These are phyloP conservation scores for Mucor saturninus DNA, from an alignment of 371 early-diverging fungal genomes.

Conservation along the genomic window DNA sequence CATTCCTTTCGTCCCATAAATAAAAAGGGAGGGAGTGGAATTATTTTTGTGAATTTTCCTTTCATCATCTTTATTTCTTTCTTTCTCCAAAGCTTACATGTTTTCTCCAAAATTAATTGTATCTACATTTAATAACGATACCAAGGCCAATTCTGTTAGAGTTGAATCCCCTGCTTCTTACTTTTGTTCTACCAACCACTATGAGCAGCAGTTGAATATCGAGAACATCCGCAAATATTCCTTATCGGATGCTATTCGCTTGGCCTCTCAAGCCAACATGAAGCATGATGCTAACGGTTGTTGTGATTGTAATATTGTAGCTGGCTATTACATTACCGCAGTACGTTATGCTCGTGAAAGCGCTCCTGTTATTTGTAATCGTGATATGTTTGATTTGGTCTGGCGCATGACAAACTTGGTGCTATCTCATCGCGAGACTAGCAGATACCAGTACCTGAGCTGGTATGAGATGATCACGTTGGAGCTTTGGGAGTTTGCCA, in stretches of 20 bases:
- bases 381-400: constrained; percentile 33
- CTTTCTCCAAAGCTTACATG: background rate
- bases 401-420: constrained; percentile 39
- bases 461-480: constrained; percentile 35
- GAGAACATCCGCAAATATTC: constrained; percentile 18
- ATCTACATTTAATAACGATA: background rate
- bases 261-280: constrained; percentile 29
- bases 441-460: constrained; percentile 19
- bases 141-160: background rate
- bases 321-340: constrained; percentile 25
- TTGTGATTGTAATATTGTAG: constrained; percentile 20
- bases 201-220: constrained; percentile 15
- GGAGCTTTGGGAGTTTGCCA: constrained; percentile 42
- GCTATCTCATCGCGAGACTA: constrained; percentile 33
- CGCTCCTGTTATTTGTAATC: constrained; percentile 28
- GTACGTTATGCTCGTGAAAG: constrained; percentile 15
- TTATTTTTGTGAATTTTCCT: constrained; percentile 2
- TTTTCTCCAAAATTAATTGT: constrained; percentile 13
- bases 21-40: background rate
- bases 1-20: background rate
- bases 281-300: constrained; percentile 32
- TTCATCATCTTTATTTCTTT: background rate
- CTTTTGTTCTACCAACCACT: constrained; percentile 10
- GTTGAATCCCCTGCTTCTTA: background rate
- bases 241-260: constrained; percentile 14